These are phyloP conservation scores for Apiospora kogelbergensis DNA, from an alignment of 2,329 filamentous ascomycete species.

Conservation along the genomic window DNA sequence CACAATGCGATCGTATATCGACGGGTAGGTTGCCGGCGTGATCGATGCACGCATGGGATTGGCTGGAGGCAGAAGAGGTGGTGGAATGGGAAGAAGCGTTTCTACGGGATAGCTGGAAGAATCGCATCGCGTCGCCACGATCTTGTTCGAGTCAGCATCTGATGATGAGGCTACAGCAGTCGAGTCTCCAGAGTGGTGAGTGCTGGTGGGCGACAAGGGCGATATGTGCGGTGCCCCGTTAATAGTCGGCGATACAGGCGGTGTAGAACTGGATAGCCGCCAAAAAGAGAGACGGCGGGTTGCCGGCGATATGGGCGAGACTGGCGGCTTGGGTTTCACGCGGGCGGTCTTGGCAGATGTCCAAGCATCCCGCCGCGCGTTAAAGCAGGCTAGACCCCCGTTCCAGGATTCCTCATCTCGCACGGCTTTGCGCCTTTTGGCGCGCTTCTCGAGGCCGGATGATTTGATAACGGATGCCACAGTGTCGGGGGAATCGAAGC, in stretches of 20 bases:
- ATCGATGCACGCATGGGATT: conserved; percentile 81
- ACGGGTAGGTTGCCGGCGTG: conserved; percentile 69
- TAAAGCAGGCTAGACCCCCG: conserved; percentile 76
- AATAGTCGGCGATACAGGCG: conserved; percentile 31
- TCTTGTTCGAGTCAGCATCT: conserved; percentile 39
- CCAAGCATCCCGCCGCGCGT: conserved; percentile 78
- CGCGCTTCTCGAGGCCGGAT: conserved; percentile 48
- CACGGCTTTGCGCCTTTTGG: conserved; percentile 55
- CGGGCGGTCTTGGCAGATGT: conserved; percentile 69
- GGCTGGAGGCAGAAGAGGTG: conserved; percentile 68
- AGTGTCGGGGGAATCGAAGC: conserved; percentile 50
- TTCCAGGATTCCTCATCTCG: conserved; percentile 76
- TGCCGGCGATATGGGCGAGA: conserved; percentile 41
- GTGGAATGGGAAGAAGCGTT: conserved; percentile 69
- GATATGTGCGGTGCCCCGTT: conserved; percentile 16
- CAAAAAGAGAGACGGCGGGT: conserved; percentile 52
- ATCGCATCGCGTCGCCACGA: conserved; percentile 30
- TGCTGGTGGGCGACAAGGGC: conserved; percentile 27
- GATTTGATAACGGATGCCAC: conserved; percentile 43
- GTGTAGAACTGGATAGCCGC: conserved; percentile 42
- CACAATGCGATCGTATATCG: conserved; percentile 88
- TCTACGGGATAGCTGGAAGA: conserved; percentile 51
- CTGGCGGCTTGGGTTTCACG: conserved; percentile 45
- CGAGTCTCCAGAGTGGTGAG: conserved; percentile 33
- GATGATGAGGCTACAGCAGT: conserved; percentile 41